Evolutionary conservation across 164 flowering plant genomes (phyloP), one percentile per base, ranked within the genome.

Genomic region (Kingdonia uniflora): DNA sequence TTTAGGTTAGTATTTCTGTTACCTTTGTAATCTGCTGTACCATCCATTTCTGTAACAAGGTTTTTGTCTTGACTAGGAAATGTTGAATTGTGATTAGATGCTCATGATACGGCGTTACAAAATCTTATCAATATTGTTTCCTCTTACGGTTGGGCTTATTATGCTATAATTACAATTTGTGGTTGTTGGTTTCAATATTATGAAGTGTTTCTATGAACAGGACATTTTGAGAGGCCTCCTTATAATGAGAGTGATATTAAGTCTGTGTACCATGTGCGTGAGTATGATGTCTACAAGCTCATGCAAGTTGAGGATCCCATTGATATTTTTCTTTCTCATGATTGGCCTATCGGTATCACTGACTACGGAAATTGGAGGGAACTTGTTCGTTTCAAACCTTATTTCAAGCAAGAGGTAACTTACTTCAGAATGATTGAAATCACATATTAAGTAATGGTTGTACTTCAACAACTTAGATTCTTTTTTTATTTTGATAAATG

Each of bases 311-410:
- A 73, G 66, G 92, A 86, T 60, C 91, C 81, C 12, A 65, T 92
- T 55, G 95, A 92, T 76, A 79, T 92, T 51, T 92, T 92, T 66
- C 76, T 92, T 69, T 88, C 97, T 11, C 99, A 88, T 76, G 97
- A 92, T 76, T 92, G 99, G 99, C 99, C 99, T 52, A 29, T 73
- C 70, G 95, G 95, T 15, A 86, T 92, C 58, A 86, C 99, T 61
- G 95, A 84, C 52, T 67, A 54, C 70, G 99, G 99, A 56, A 52
- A 88, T 58, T 72, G 71, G 72, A 58, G 67, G 71, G 57, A 65
- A 46, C 95, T 92, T 60, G 67, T 92, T 69, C 81, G 82, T 5
- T 38, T 49, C 45, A 92, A 88, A 61, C 82, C 76, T 6, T 74
- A 62, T 55, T 89, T 88, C 50, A 64, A 76, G 64, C 53, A 77